Evolutionary conservation across 345 rosid genomes (phyloP).

Genomic region (Dipteronia sinensis): DNA sequence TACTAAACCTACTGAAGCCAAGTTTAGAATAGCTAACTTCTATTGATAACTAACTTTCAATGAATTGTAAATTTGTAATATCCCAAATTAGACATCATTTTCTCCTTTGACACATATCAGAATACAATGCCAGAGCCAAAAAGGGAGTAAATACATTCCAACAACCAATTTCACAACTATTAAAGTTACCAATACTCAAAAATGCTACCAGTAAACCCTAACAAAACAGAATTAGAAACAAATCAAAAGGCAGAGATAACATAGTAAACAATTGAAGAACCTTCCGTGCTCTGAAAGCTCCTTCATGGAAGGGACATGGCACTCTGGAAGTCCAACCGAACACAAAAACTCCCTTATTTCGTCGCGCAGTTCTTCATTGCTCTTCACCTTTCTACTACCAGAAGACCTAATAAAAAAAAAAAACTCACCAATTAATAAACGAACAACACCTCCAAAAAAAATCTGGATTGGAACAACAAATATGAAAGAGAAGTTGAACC

Average conservation of each 20-base stretch:
- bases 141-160: background rate
- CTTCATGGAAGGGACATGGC: slow-evolving; percentile 75
- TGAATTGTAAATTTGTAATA: no score
- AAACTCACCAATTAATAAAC: no score
- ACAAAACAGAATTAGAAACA: background rate
- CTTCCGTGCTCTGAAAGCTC: slow-evolving; percentile 83
- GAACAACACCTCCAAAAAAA: background rate
- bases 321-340: slow-evolving; percentile 62
- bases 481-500: slow-evolving; percentile 28
- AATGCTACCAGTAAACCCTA: background rate
- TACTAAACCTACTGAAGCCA: background rate
- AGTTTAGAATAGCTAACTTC: background rate
- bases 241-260: background rate
- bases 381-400: slow-evolving; percentile 63
- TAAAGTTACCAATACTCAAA: no score
- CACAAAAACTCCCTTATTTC: slow-evolving; percentile 69
- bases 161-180: background rate
- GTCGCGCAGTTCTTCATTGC: slow-evolving; percentile 67
- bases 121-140: background rate
- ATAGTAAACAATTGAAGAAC: slow-evolving; percentile 32
- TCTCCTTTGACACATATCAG: background rate
- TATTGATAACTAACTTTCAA: background rate
- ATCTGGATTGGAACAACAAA: background rate
- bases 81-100: background rate
- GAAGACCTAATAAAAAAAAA: slow-evolving; percentile 34